Conservation (phyloP, 202 grass and related monocot species). For the Schoenoplectus tabernaemontani region DNA sequence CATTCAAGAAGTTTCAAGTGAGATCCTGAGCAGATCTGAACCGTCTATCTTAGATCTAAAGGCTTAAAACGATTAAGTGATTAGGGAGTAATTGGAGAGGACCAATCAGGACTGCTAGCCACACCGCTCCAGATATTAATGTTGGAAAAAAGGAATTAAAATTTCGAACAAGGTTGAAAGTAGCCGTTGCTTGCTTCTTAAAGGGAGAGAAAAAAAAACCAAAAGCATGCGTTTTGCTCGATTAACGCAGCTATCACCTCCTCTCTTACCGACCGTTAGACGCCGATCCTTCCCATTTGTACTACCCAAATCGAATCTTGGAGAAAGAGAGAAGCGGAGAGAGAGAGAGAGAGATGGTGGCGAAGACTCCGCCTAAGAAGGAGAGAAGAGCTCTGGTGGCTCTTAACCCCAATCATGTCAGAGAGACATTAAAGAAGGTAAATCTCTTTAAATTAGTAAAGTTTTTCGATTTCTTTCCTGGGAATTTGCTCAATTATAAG, state of each 20-base stretch:
- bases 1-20: not conserved
- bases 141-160: not conserved
- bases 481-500: not conserved
- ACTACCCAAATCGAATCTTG: not conserved
- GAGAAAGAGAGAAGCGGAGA: no score
- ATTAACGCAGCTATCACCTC: constrained; percentile 13
- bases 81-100: not conserved
- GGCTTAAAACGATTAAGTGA: not conserved
- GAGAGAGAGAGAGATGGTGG: constrained; percentile 54
- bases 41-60: not conserved
- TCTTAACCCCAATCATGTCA: constrained; percentile 71
- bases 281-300: not conserved
- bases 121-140: not conserved
- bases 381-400: constrained; percentile 31
- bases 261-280: constrained; percentile 2
- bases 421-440: constrained; percentile 88
- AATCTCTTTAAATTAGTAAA: not conserved
- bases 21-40: not conserved
- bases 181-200: constrained; percentile 31
- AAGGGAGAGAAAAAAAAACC: not conserved
- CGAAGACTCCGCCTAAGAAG: constrained; percentile 67
- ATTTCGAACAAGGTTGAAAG: constrained; percentile 2
- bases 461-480: not conserved
- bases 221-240: constrained; percentile 18
- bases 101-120: not conserved